A percentile compares a stretch with the other conserved stretches of the same genome.
Evolutionary conservation across 345 rosid genomes (phyloP).

Genomic region (Rhodamnia argentea): DNA sequence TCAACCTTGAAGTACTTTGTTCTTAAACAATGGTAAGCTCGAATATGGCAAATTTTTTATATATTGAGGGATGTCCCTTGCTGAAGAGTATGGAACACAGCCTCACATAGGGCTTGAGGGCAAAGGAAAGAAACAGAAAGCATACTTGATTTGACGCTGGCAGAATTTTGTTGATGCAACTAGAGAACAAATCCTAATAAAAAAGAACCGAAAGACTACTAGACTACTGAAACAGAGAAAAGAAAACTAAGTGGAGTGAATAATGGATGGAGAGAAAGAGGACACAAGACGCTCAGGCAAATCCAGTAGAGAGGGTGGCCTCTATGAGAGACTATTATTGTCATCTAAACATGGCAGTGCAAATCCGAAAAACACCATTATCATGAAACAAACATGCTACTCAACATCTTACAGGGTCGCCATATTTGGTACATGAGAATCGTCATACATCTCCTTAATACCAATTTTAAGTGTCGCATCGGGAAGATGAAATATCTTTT

Average conservation of each 20-base stretch:
- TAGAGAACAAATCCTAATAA: neutral
- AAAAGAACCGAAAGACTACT: neutral
- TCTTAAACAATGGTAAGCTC: neutral
- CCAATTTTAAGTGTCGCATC: neutral
- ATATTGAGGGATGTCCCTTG: neutral
- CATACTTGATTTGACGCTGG: neutral
- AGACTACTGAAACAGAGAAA: neutral
- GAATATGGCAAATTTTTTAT: neutral
- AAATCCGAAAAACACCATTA: neutral
- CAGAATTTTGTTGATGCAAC: neutral
- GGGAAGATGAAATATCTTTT: neutral
- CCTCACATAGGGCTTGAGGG: neutral
- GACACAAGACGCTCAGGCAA: neutral
- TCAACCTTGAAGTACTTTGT: neutral
- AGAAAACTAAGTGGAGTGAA: neutral
- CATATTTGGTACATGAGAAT: neutral
- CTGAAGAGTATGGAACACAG: neutral
- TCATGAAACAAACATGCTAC: neutral
- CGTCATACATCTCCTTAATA: neutral
- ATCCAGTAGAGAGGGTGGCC: neutral
- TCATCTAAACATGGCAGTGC: neutral
- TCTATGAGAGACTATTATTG: neutral
- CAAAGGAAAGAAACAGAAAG: neutral
- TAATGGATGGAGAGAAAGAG: neutral
- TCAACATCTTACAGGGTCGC: neutral